Percentiles rank a stretch among this genome's conserved stretches.
Conservation (phyloP, 345 rosid species). For the Salix brachista region DNA sequence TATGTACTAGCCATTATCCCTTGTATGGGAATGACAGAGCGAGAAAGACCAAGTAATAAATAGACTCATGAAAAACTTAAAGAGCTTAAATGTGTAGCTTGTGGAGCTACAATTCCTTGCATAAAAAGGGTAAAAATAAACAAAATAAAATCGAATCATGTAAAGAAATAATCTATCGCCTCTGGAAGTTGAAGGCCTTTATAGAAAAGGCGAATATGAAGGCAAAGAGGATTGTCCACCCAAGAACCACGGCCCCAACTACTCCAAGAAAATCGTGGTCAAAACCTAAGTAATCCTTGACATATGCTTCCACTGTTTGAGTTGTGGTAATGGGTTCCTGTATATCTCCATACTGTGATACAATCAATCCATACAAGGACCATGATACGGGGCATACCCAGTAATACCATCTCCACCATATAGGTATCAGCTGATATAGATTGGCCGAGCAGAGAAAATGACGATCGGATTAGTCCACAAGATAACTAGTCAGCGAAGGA, state of each 20-base stretch:
- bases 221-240: slow-evolving; percentile 2
- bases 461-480: background rate
- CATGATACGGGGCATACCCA: slow-evolving; percentile 20
- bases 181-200: slow-evolving; percentile 22
- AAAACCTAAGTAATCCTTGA: slow-evolving; percentile 3
- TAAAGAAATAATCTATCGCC: background rate
- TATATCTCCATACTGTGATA: slow-evolving; percentile 15
- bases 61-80: too few relatives aligned
- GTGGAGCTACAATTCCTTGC: background rate
- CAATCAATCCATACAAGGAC: slow-evolving; percentile 24
- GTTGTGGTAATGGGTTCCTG: background rate
- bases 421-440: slow-evolving; percentile 12
- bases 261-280: slow-evolving; percentile 23
- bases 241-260: slow-evolving; percentile 9
- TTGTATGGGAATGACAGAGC: background rate
- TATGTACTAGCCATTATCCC: too few relatives aligned
- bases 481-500: background rate
- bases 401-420: slow-evolving; percentile 31
- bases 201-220: slow-evolving; percentile 17
- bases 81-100: background rate
- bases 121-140: background rate
- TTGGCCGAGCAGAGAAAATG: background rate
- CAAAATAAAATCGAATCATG: background rate
- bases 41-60: too few relatives aligned
- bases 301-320: background rate